phyloP scores from a whole-genome alignment of 495 filamentous ascomycete genomes.

The Hypoxylon lienhwacheense region DNA sequence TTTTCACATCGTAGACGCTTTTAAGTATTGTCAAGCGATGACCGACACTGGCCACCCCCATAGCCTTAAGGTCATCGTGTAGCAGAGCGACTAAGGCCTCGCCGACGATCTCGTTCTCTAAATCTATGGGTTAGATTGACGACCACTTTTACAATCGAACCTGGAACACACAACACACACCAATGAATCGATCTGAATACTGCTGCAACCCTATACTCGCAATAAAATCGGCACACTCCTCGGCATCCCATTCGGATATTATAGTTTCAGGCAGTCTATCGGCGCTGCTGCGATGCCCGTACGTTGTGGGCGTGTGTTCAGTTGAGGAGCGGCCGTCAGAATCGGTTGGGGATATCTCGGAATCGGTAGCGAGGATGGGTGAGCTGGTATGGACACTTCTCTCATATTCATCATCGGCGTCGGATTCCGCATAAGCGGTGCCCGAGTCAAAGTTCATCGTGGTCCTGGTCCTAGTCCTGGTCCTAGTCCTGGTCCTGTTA shows the following conservation, averaged over 20 bases:
- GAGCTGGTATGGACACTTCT: constrained; percentile 72
- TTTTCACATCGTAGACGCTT: constrained; percentile 91
- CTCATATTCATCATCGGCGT: constrained; percentile 95
- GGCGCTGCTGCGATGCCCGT: constrained; percentile 67
- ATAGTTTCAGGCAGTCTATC: constrained; percentile 72
- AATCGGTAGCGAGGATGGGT: constrained; percentile 72
- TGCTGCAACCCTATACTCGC: constrained; percentile 75
- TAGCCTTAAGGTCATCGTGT: constrained; percentile 91
- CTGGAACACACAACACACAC: constrained; percentile 50
- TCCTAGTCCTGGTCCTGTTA: too few species aligned
- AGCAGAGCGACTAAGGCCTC: constrained; percentile 86
- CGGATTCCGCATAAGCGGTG: constrained; percentile 76
- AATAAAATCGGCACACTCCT: constrained; percentile 87
- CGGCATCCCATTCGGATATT: constrained; percentile 85
- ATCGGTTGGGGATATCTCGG: constrained; percentile 76
- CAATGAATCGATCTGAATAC: constrained; percentile 79
- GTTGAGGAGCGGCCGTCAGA: constrained; percentile 72
- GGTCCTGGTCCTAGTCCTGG: too few species aligned
- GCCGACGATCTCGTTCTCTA: constrained; percentile 92
- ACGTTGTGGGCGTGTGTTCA: constrained; percentile 87
- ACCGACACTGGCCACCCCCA: constrained; percentile 88
- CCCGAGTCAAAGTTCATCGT: constrained; percentile 61
- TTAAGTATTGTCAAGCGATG: constrained; percentile 94
- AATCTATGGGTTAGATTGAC: constrained; percentile 36
- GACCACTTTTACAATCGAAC: constrained; percentile 11